These are phyloP conservation scores for Alternaria incomplexa DNA, from an alignment of 2,329 filamentous ascomycete genomes.

Conservation along the genomic window DNA sequence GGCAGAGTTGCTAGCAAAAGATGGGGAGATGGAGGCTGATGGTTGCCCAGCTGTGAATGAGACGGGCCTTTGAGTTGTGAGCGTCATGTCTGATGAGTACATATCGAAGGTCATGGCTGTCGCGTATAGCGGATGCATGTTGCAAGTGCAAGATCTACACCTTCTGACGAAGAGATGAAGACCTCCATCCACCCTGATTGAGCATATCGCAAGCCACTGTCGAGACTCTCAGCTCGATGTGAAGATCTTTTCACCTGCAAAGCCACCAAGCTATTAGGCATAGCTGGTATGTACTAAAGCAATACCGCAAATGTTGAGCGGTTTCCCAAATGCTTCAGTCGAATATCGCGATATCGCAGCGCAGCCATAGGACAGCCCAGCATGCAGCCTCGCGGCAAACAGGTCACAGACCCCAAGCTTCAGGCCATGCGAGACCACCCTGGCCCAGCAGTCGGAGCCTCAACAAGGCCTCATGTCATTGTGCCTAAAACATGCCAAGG, in stretches of 20 bases:
- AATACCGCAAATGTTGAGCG: constrained; percentile 10
- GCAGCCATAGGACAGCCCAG: not conserved
- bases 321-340: not conserved
- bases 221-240: not conserved
- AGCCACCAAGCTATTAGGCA: not conserved
- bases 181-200: not conserved
- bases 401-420: constrained; percentile 7
- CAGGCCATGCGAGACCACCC: constrained; percentile 13
- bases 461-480: constrained; percentile 17
- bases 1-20: not conserved
- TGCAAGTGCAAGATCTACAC: not conserved
- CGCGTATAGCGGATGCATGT: not conserved
- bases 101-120: not conserved
- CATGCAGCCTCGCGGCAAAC: constrained; percentile 2
- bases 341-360: not conserved
- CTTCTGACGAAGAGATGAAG: not conserved
- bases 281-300: not conserved
- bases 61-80: not conserved
- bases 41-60: not conserved
- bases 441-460: constrained; percentile 14
- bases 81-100: not conserved
- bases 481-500: constrained; percentile 7
- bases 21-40: not conserved
- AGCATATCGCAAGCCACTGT: not conserved
- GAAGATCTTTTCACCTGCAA: not conserved